These are phyloP conservation scores for Pestalotiopsis fici DNA, from an alignment of 2,329 filamentous ascomycete species.

Conservation along the genomic window DNA sequence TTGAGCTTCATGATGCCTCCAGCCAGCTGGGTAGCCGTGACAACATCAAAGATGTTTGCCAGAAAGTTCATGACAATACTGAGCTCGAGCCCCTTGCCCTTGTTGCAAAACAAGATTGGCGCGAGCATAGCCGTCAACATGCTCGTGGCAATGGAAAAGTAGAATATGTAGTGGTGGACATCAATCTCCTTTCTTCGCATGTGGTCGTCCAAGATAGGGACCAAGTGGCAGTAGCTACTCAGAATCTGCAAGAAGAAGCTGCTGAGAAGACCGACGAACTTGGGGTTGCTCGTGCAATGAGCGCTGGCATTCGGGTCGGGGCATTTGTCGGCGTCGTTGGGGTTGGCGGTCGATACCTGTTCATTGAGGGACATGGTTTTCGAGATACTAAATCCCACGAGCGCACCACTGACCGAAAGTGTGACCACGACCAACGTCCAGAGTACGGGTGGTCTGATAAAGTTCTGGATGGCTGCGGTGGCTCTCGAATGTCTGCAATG, in stretches of 20 bases:
- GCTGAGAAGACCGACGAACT: neutral
- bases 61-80: neutral
- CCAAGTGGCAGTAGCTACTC: neutral
- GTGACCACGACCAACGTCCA: neutral
- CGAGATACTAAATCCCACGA: neutral
- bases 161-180: neutral
- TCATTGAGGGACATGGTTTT: neutral
- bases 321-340: no score
- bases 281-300: neutral
- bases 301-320: neutral
- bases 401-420: neutral
- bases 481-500: neutral
- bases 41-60: neutral
- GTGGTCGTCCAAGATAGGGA: neutral
- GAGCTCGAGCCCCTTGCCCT: neutral
- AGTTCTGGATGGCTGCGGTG: neutral
- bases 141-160: neutral
- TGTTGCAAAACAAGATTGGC: neutral
- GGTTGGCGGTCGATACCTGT: no score
- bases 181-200: neutral
- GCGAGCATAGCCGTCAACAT: neutral
- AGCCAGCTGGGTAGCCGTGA: neutral
- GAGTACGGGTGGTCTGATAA: neutral
- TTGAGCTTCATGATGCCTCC: neutral
- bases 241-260: neutral